A percentile compares a stretch with the other conserved stretches of the same genome.
Evolutionary conservation across 768 basidiomycete species (phyloP).

Genomic region (Suillus cothurnatus): DNA sequence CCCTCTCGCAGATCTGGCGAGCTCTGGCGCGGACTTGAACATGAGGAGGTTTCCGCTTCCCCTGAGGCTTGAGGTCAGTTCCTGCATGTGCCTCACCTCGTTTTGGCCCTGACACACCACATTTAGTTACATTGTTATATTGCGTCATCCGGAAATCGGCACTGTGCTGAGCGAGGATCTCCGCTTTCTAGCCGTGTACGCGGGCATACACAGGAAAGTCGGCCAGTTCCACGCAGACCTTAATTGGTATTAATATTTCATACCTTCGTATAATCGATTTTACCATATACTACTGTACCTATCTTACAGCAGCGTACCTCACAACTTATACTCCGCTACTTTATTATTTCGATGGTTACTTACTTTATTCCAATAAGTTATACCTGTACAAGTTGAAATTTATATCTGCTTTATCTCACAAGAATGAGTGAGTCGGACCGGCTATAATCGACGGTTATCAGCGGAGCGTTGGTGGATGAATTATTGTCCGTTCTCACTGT

Average conservation of each 20-base stretch:
- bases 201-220: background rate
- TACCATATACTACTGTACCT: background rate
- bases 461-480: background rate
- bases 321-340: background rate
- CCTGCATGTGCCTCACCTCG: background rate
- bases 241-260: background rate
- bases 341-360: background rate
- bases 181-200: background rate
- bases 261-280: background rate
- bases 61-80: background rate
- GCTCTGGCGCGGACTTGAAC: background rate
- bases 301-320: background rate
- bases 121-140: background rate
- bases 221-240: background rate
- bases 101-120: background rate
- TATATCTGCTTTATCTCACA: background rate
- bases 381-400: background rate
- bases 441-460: background rate
- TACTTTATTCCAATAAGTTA: background rate
- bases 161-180: background rate
- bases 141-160: no score
- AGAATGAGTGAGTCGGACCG: background rate
- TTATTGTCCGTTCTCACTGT: background rate
- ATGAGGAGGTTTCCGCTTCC: background rate
- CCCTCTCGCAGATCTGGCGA: background rate